These are phyloP conservation scores for Aspergillus japonicus DNA, from an alignment of 2,329 filamentous ascomycete genomes.

Conservation along the genomic window DNA sequence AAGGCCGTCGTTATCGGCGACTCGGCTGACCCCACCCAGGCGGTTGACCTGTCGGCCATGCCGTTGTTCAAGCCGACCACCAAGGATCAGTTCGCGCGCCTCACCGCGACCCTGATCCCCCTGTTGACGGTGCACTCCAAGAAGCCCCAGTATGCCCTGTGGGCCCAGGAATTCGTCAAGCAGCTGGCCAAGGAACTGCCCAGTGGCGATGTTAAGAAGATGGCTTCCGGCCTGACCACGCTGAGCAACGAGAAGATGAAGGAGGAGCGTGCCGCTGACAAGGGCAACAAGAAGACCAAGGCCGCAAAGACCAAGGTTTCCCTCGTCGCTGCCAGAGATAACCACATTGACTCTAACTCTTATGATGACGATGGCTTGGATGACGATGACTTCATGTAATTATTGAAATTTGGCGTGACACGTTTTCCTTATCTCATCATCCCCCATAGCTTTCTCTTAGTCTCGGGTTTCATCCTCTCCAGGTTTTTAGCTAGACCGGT, in stretches of 20 bases:
- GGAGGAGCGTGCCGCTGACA: constrained; percentile 92
- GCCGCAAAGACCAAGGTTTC: constrained; percentile 92
- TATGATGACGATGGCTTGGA: constrained; percentile 88
- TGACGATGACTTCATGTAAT: constrained; percentile 52
- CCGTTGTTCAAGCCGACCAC: constrained; percentile 85
- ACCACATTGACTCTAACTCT: constrained; percentile 65
- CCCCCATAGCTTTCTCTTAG: constrained; percentile 2
- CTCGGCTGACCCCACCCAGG: constrained; percentile 69
- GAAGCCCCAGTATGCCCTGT: constrained; percentile 86
- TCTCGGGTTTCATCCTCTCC: background rate
- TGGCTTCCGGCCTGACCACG: constrained; percentile 81
- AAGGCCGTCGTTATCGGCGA: constrained; percentile 66
- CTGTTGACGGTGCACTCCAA: constrained; percentile 72
- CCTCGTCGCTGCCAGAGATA: constrained; percentile 64
- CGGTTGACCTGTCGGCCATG: constrained; percentile 76
- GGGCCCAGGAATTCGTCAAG: constrained; percentile 88
- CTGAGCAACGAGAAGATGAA: constrained; percentile 97
- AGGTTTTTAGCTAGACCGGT: background rate
- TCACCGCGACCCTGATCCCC: constrained; percentile 76
- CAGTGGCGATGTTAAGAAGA: constrained; percentile 95
- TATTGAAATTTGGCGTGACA: constrained; percentile 9
- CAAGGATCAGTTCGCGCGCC: constrained; percentile 78
- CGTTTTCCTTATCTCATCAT: constrained; percentile 8
- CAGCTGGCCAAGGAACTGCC: constrained; percentile 81
- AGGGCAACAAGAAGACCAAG: constrained; percentile 95